phyloP scores from a whole-genome alignment of 2,329 filamentous ascomycete genomes.

The Polytolypa hystricis region DNA sequence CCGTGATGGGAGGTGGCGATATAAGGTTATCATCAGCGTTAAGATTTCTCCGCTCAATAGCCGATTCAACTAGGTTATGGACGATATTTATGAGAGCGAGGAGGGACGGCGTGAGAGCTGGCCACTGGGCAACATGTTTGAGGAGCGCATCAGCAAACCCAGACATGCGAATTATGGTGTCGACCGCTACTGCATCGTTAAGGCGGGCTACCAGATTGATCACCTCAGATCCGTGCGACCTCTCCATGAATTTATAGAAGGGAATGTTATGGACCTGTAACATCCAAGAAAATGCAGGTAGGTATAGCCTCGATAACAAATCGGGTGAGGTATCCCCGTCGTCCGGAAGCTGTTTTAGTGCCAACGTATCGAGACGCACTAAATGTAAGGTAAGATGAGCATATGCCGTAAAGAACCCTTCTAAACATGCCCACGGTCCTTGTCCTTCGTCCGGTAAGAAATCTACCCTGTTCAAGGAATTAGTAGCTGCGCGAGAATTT shows the following conservation, averaged over 20 bases:
- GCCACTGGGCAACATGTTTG: constrained; percentile 19
- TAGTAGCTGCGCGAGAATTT: neutral
- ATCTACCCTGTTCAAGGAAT: constrained; percentile 16
- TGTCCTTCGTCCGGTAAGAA: constrained; percentile 23
- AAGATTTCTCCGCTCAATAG: constrained; percentile 18
- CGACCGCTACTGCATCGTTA: constrained; percentile 20
- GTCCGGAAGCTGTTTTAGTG: constrained; percentile 20
- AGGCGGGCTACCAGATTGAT: constrained; percentile 19
- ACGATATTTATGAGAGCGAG: constrained; percentile 15
- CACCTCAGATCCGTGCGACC: constrained; percentile 19
- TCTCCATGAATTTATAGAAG: constrained; percentile 26
- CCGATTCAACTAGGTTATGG: constrained; percentile 21
- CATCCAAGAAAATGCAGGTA: constrained; percentile 25
- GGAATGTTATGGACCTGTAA: constrained; percentile 25
- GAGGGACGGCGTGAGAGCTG: constrained; percentile 18
- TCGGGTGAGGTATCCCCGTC: constrained; percentile 21
- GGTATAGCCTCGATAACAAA: constrained; percentile 24
- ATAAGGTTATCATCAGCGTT: constrained; percentile 14
- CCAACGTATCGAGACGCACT: constrained; percentile 27
- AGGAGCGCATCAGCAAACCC: constrained; percentile 21
- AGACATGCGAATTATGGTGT: constrained; percentile 18
- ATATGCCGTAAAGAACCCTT: constrained; percentile 32
- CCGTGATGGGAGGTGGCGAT: constrained; percentile 12
- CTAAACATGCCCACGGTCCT: constrained; percentile 22
- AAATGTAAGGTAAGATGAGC: constrained; percentile 31